These are phyloP conservation scores for Graphilbum ipis-grandicollis DNA, from an alignment of 2,329 filamentous ascomycete species.

Conservation along the genomic window DNA sequence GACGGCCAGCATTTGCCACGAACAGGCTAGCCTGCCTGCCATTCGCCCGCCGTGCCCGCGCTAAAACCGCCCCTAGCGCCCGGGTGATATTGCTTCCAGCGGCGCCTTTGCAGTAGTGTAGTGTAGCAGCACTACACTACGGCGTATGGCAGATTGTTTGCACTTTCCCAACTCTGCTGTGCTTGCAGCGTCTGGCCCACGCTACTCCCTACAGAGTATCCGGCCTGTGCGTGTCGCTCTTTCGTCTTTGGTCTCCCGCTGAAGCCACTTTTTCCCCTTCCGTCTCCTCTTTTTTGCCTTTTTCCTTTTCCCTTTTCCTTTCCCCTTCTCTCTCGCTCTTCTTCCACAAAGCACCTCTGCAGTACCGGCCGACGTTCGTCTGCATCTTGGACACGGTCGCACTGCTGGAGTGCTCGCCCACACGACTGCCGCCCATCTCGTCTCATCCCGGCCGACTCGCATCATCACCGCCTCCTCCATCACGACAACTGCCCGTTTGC, in stretches of 20 bases:
- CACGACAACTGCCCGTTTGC: neutral
- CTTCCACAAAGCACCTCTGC: neutral
- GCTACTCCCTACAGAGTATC: neutral
- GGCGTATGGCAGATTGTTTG: too few species aligned
- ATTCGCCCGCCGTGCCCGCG: too few species aligned
- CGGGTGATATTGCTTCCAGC: too few species aligned
- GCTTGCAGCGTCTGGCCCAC: too few species aligned
- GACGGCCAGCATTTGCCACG: too few species aligned
- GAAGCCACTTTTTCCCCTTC: neutral
- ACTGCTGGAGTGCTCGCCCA: neutral
- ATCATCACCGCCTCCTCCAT: too few species aligned
- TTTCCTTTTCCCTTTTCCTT: neutral
- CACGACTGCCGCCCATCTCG: neutral
- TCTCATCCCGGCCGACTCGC: neutral
- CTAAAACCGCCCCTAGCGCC: too few species aligned
- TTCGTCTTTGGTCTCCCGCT: neutral
- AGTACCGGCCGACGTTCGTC: neutral
- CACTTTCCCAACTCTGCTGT: neutral
- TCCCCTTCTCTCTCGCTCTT: neutral
- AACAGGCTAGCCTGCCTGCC: too few species aligned
- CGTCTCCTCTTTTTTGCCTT: neutral
- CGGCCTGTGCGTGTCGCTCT: neutral
- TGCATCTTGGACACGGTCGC: neutral
- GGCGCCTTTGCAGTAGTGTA: too few species aligned
- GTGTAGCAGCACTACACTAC: too few species aligned